A percentile compares a stretch with the other conserved stretches of the same genome.
These are phyloP conservation scores for Tuber borchii DNA, from an alignment of 495 filamentous ascomycete genomes.

Conservation along the genomic window DNA sequence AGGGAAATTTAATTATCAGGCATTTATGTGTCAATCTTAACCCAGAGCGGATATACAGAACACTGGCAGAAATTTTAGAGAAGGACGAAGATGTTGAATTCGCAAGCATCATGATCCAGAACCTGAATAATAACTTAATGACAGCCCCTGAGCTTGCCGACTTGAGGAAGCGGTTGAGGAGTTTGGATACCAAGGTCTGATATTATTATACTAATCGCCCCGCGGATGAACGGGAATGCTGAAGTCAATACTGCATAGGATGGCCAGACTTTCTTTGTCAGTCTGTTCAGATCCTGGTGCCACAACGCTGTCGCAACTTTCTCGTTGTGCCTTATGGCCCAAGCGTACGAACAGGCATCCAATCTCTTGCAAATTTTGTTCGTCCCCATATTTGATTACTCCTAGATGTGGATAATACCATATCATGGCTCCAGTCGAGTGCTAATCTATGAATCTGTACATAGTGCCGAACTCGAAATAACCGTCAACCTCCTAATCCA, in stretches of 20 bases:
- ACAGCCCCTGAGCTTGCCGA: slow-evolving; percentile 92
- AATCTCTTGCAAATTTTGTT: slow-evolving; percentile 95
- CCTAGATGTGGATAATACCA: background rate
- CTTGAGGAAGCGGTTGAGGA: slow-evolving; percentile 79
- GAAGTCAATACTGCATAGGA: slow-evolving; percentile 50
- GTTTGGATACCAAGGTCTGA: slow-evolving; percentile 64
- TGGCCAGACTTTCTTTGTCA: slow-evolving; percentile 89
- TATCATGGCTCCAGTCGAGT: slow-evolving; percentile 1
- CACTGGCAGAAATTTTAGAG: slow-evolving; percentile 90
- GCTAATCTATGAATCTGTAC: slow-evolving; percentile 44
- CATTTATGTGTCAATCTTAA: slow-evolving; percentile 89
- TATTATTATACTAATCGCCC: slow-evolving; percentile 44
- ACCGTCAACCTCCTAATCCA: slow-evolving; percentile 98
- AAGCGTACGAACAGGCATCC: slow-evolving; percentile 98
- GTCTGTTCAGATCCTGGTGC: slow-evolving; percentile 94
- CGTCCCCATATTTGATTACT: slow-evolving; percentile 32
- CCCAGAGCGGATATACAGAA: slow-evolving; percentile 92
- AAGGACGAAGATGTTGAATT: slow-evolving; percentile 98
- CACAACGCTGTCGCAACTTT: slow-evolving; percentile 98
- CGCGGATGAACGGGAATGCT: slow-evolving; percentile 30
- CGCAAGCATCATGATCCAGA: slow-evolving; percentile 98
- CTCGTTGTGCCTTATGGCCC: slow-evolving; percentile 87
- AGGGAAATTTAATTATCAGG: slow-evolving; percentile 92
- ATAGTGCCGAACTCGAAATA: slow-evolving; percentile 93
- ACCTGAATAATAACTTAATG: slow-evolving; percentile 97